Evolutionary conservation across 805 yeast species (phyloP), one percentile per base, ranked within the genome.

Genomic region (Saccharomycopsis sp.): DNA sequence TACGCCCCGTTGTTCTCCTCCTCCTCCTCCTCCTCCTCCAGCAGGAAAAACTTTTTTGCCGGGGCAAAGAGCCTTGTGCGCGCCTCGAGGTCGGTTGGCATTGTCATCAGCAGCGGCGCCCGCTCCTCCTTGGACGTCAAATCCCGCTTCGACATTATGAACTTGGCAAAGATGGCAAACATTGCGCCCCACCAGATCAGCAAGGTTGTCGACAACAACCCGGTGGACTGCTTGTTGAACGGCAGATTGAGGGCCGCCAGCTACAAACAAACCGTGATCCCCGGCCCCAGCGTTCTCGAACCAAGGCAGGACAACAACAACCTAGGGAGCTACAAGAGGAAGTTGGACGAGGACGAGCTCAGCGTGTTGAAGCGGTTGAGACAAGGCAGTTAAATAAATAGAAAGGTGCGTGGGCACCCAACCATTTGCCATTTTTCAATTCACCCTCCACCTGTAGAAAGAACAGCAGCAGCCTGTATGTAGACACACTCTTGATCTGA

Each of bases 41-140:
- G 67, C 15, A 67, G 89, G 48, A 68, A 78, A 30, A 74, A 73
- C 40, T 75, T 82, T 47, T 76, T 88, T 30, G 68, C 77, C 25
- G 88, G 86, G 55, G 73, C 78, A 2, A 68, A 82, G 42, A 78
- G 83, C 52, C 69, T 92, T 12, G 69, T 86, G 8, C 63, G 98
- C 48, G 85, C 95, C 9, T 72, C 94, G 0, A 67, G 98, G 50
- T 71, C 76, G 13, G 70, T 86, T 32, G 96, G 96, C 0, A 54
- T 92, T 13, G 68, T 92, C 2, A 65, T 86, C 4, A 74, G 89
- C 9, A 75, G 89, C 52, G 96, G 95, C 2, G 84, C 92, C 0
- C 43, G 52, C 2, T 56, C 61, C 21, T 67, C 80, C 1, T 55
- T 75, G 23, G 76, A 75, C 32, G 61, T 76, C n/a, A 65, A 97